phyloP scores from a whole-genome alignment of 192 early-diverging fungal genomes.

The Gaertneriomyces sp. region DNA sequence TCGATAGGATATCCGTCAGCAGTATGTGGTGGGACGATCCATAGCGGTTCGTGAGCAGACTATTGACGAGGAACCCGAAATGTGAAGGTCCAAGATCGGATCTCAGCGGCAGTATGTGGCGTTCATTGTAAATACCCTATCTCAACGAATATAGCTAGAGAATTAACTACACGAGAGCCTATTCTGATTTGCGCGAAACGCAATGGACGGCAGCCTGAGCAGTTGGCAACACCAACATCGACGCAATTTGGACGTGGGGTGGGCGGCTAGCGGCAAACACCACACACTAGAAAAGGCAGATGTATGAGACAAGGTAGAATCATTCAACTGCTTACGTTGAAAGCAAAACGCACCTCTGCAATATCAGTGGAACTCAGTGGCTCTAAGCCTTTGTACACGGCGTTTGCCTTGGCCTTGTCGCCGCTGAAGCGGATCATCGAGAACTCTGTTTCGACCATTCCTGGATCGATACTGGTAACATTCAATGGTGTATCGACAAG shows the following conservation, averaged over 20 bases:
- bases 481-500: constrained; percentile 62
- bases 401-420: constrained; percentile 37
- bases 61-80: constrained; percentile 22
- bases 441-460: constrained; percentile 79
- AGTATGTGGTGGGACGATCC: constrained; percentile 37
- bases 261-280: constrained; percentile 75
- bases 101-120: no score
- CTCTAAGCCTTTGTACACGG: constrained; percentile 74
- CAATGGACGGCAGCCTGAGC: constrained; percentile 45
- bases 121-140: no score
- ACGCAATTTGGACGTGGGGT: constrained; percentile 71
- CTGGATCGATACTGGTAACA: constrained; percentile 79
- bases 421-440: constrained; percentile 78
- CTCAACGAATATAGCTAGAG: no score
- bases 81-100: background rate
- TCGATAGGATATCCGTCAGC: constrained; percentile 30
- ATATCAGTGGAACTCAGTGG: constrained; percentile 70
- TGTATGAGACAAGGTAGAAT: background rate
- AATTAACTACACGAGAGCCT: no score
- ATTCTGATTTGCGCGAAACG: constrained; percentile 14
- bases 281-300: constrained; percentile 53
- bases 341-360: constrained; percentile 38
- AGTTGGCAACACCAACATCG: constrained; percentile 56
- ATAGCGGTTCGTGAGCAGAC: constrained; percentile 31
- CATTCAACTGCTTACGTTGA: background rate